Percentiles rank a stretch among this genome's conserved stretches.
Evolutionary conservation across 2,329 filamentous ascomycete genomes (phyloP).

Genomic region (Orbilia quercus): DNA sequence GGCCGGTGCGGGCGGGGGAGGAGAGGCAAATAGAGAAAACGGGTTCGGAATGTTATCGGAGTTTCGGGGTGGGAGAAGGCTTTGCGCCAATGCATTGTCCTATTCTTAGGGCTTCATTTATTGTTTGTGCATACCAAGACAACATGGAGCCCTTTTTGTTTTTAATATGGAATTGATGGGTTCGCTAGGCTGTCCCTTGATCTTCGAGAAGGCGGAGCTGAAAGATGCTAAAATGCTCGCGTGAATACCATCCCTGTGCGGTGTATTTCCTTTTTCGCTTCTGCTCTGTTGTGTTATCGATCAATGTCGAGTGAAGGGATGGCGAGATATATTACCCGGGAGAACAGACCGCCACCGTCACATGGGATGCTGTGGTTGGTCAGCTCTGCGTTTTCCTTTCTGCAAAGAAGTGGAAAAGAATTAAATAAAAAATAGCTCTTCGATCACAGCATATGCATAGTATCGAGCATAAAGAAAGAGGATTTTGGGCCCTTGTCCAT

Average conservation of each 20-base stretch:
- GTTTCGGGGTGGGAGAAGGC: constrained; percentile 53
- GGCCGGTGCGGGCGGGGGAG: constrained; percentile 32
- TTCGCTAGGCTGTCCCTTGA: constrained; percentile 47
- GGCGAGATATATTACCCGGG: constrained; percentile 38
- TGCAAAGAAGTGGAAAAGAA: background rate
- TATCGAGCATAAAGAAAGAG: background rate
- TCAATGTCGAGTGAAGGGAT: constrained; percentile 9
- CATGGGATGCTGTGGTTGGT: constrained; percentile 30
- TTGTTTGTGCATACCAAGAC: background rate
- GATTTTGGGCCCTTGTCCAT: constrained; percentile 26
- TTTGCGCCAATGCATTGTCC: constrained; percentile 21
- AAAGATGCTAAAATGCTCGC: constrained; percentile 30
- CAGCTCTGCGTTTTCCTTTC: constrained; percentile 1
- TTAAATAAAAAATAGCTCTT: constrained; percentile 9
- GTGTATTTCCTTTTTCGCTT: constrained; percentile 11
- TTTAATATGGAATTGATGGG: constrained; percentile 48
- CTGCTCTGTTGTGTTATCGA: background rate
- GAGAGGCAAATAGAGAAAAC: background rate
- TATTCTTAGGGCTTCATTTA: constrained; percentile 33
- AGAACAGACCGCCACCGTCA: constrained; percentile 26
- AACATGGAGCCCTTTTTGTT: constrained; percentile 21
- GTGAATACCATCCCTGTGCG: constrained; percentile 28
- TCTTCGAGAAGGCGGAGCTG: constrained; percentile 38
- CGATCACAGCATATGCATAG: background rate
- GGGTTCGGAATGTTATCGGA: constrained; percentile 55